Evolutionary conservation across 2,329 filamentous ascomycete genomes (phyloP).

Genomic region (Monilinia fructigena): DNA sequence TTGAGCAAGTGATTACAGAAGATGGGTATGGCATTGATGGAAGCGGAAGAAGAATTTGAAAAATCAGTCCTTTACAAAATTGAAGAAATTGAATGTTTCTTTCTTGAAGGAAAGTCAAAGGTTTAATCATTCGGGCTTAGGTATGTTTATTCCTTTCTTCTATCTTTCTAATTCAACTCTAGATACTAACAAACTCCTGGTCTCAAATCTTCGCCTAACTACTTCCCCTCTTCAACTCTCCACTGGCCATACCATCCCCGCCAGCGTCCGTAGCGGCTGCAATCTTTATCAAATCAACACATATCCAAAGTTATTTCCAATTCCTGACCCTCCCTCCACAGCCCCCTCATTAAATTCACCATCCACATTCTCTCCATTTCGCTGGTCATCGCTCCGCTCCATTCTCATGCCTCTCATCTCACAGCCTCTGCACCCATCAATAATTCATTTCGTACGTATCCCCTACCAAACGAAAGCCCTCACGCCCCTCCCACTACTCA

Average conservation of each 20-base stretch:
- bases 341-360: background rate
- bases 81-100: slow-evolving; percentile 44
- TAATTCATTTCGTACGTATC: background rate
- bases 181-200: slow-evolving; percentile 25
- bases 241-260: background rate
- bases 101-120: slow-evolving; percentile 46
- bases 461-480: background rate
- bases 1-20: slow-evolving; percentile 36
- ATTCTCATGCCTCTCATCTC: no score
- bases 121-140: slow-evolving; percentile 36
- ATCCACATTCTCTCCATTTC: background rate
- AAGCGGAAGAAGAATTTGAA: slow-evolving; percentile 35
- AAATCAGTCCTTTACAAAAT: slow-evolving; percentile 31
- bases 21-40: slow-evolving; percentile 50
- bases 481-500: slow-evolving; percentile 6
- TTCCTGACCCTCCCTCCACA: no score
- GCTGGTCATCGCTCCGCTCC: background rate
- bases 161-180: slow-evolving; percentile 26
- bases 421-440: no score
- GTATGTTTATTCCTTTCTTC: slow-evolving; percentile 1
- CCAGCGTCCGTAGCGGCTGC: slow-evolving; percentile 34
- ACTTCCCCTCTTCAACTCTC: slow-evolving; percentile 30
- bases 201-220: slow-evolving; percentile 8
- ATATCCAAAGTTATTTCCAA: background rate
- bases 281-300: slow-evolving; percentile 38